phyloP scores from a whole-genome alignment of 2,329 filamentous ascomycete genomes.

The Cytospora mali region DNA sequence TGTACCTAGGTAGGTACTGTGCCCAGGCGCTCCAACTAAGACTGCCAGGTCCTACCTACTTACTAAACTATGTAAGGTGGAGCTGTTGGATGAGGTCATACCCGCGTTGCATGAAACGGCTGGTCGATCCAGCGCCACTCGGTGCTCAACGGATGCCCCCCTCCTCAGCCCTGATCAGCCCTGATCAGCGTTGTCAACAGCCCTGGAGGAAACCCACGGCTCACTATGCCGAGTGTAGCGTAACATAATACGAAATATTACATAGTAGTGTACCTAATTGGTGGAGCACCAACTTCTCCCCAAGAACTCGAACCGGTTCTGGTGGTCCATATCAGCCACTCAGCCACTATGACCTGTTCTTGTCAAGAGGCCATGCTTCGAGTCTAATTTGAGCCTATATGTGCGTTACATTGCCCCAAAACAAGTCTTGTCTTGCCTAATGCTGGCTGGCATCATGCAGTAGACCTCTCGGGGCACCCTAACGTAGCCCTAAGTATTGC shows the following conservation, averaged over 20 bases:
- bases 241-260: not conserved
- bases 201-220: not conserved
- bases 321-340: too few relatives aligned
- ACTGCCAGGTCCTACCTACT: not conserved
- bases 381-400: too few relatives aligned
- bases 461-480: too few relatives aligned
- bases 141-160: not conserved
- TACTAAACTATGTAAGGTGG: not conserved
- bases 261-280: not conserved
- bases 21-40: too few relatives aligned
- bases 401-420: too few relatives aligned
- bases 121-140: not conserved
- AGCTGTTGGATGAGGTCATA: conserved; percentile 28
- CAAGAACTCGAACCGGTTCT: not conserved
- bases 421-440: too few relatives aligned
- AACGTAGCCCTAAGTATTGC: too few relatives aligned
- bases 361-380: not conserved
- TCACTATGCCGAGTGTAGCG: not conserved
- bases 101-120: conserved; percentile 20
- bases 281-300: not conserved
- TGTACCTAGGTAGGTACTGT: too few relatives aligned
- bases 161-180: not conserved
- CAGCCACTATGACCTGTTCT: not conserved
- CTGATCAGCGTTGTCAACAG: not conserved
- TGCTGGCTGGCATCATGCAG: not conserved